Percentiles rank a stretch among this genome's conserved stretches.
Evolutionary conservation across 441 rosid species (phyloP).

Genomic region (Brassica hybrid): DNA sequence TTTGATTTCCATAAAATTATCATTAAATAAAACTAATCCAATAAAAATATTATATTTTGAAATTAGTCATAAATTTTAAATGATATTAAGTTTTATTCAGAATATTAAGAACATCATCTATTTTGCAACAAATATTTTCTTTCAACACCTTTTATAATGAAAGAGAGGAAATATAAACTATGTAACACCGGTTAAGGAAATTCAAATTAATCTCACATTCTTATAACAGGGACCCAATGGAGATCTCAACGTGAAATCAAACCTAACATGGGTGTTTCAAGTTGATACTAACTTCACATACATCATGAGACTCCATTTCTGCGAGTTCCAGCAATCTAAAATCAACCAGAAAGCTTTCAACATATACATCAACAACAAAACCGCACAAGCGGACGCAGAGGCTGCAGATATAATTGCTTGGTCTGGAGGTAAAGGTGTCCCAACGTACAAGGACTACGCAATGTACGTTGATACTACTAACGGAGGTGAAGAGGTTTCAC

Average conservation of each 20-base stretch:
- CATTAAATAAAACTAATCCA: no score
- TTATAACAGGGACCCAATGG: slow-evolving; percentile 43
- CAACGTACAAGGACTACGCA: slow-evolving; percentile 56
- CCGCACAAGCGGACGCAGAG: slow-evolving; percentile 44
- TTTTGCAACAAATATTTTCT: no score
- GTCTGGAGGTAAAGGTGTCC: slow-evolving; percentile 51
- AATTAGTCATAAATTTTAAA: no score
- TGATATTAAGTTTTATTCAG: no score
- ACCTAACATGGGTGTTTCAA: slow-evolving; percentile 67
- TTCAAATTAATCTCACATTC: not conserved
- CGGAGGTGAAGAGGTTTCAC: slow-evolving; percentile 47
- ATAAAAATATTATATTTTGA: no score
- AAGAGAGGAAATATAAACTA: no score
- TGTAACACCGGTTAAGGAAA: no score
- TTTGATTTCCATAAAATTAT: no score
- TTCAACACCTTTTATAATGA: no score
- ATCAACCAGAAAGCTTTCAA: slow-evolving; percentile 59
- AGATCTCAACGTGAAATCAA: slow-evolving; percentile 50
- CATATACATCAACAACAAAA: slow-evolving; percentile 56
- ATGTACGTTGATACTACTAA: slow-evolving; percentile 34
- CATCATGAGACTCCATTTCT: slow-evolving; percentile 62
- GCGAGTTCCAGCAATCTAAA: slow-evolving; percentile 49
- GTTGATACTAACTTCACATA: slow-evolving; percentile 63
- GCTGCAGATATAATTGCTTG: slow-evolving; percentile 57
- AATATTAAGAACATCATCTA: no score